These are phyloP conservation scores for Warburgia ugandensis DNA, from an alignment of 164 flowering plant genomes.

Conservation along the genomic window DNA sequence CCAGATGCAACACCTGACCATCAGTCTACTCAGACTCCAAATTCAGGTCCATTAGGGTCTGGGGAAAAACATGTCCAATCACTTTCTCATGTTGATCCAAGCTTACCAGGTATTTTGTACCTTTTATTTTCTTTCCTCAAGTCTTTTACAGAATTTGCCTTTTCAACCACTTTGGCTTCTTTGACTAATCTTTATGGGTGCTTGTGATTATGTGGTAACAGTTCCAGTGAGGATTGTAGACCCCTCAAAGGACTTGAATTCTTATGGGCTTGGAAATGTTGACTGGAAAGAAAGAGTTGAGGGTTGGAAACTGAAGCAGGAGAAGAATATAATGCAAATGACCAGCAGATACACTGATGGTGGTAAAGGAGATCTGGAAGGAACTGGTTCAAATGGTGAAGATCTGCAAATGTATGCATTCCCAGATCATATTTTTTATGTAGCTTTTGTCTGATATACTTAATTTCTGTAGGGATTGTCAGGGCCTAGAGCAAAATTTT, in stretches of 20 bases:
- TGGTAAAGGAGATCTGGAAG: conserved; percentile 80
- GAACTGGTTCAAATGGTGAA: conserved; percentile 98
- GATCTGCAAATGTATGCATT: conserved; percentile 78
- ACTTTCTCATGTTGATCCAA: conserved; percentile 79
- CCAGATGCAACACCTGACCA: conserved; percentile 73
- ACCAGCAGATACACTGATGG: conserved; percentile 57
- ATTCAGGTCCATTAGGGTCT: conserved; percentile 88
- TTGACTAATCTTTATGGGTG: conserved; percentile 7
- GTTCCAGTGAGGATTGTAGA: conserved; percentile 96
- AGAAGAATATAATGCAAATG: conserved; percentile 71
- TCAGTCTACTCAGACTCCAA: conserved; percentile 73
- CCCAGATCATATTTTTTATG: not conserved
- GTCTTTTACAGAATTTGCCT: not conserved
- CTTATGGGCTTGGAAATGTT: conserved; percentile 95
- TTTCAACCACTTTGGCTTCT: not conserved
- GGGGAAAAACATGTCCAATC: conserved; percentile 65
- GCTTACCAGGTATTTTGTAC: conserved; percentile 64
- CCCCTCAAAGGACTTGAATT: conserved; percentile 87
- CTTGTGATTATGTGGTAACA: conserved; percentile 21
- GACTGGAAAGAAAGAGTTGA: conserved; percentile 99
- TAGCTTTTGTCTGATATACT: not conserved
- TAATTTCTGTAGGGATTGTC: too few relatives aligned
- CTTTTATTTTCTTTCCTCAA: not conserved
- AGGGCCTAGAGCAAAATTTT: too few relatives aligned
- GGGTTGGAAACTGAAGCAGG: conserved; percentile 95